Percentiles rank a stretch among this genome's conserved stretches.
Evolutionary conservation across 2,329 filamentous ascomycete genomes (phyloP).

Genomic region (Pseudogymnoascus sp.): DNA sequence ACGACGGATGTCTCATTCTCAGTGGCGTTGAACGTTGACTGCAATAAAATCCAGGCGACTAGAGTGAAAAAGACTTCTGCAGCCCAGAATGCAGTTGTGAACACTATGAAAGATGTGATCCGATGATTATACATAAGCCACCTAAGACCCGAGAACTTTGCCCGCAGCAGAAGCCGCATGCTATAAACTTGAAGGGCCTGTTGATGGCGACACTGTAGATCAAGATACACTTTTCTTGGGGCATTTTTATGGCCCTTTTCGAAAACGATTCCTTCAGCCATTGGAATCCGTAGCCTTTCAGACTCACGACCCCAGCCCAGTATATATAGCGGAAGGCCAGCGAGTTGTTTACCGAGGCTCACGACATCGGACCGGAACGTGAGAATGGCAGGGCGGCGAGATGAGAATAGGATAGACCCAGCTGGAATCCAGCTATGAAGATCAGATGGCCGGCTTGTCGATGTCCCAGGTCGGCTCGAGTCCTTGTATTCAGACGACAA

Average conservation of each 20-base stretch:
- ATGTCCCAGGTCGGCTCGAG: constrained; percentile 16
- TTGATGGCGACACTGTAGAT: constrained; percentile 29
- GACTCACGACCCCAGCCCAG: constrained; percentile 58
- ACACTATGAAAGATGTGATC: constrained; percentile 58
- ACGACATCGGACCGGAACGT: constrained; percentile 70
- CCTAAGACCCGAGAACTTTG: constrained; percentile 66
- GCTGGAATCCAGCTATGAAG: constrained; percentile 21
- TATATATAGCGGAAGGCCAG: constrained; percentile 62
- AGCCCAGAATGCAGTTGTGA: constrained; percentile 68
- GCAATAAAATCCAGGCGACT: constrained; percentile 53
- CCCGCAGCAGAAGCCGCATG: constrained; percentile 60
- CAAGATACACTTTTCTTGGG: constrained; percentile 45
- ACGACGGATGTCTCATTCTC: constrained; percentile 20
- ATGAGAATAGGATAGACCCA: constrained; percentile 47
- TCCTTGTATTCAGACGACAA: constrained; percentile 40
- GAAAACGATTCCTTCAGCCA: constrained; percentile 71
- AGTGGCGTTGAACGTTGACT: constrained; percentile 12
- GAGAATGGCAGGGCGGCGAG: constrained; percentile 68
- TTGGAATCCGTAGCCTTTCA: constrained; percentile 54
- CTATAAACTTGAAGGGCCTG: constrained; percentile 70
- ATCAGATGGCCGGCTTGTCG: constrained; percentile 19
- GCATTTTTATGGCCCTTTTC: constrained; percentile 31
- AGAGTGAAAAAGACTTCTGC: constrained; percentile 62
- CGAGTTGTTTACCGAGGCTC: constrained; percentile 49
- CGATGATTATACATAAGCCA: constrained; percentile 86